These are phyloP conservation scores for Neoboletus brunneissimus DNA, from an alignment of 768 basidiomycete species.

Conservation along the genomic window DNA sequence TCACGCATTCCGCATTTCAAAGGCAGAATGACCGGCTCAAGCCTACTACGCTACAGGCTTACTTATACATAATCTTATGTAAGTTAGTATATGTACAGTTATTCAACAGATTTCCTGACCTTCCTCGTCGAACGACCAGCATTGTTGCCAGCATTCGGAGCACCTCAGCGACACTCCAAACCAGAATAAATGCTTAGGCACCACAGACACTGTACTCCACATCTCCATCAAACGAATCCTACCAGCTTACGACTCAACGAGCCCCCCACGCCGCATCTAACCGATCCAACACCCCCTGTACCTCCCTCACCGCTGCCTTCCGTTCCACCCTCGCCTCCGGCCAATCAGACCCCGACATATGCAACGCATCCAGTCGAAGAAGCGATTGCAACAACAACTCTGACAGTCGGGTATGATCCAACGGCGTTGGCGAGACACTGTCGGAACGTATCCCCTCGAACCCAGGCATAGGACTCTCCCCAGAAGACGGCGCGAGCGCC, in stretches of 20 bases:
- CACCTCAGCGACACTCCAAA: not conserved
- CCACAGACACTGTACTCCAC: not conserved
- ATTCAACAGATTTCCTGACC: not conserved
- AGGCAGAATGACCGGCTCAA: no score
- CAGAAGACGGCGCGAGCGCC: conserved; percentile 18
- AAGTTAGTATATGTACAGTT: no score
- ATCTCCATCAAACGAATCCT: not conserved
- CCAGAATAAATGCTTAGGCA: not conserved
- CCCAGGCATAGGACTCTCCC: not conserved
- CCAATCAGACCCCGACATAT: conserved; percentile 67
- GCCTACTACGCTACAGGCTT: no score
- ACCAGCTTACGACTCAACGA: conserved; percentile 13
- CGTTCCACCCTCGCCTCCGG: conserved; percentile 72
- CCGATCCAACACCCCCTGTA: conserved; percentile 78
- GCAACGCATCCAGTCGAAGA: conserved; percentile 80
- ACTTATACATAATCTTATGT: no score
- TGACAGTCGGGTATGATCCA: conserved; percentile 59
- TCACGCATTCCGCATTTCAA: no score
- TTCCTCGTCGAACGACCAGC: not conserved
- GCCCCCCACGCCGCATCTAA: conserved; percentile 69
- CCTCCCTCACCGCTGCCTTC: conserved; percentile 82
- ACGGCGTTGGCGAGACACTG: conserved; percentile 3
- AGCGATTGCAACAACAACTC: conserved; percentile 88
- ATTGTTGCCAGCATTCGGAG: not conserved
- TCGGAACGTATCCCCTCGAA: not conserved